Conservation (phyloP, 139 green algal genomes). For the Axilococcus clingmanii region DNA sequence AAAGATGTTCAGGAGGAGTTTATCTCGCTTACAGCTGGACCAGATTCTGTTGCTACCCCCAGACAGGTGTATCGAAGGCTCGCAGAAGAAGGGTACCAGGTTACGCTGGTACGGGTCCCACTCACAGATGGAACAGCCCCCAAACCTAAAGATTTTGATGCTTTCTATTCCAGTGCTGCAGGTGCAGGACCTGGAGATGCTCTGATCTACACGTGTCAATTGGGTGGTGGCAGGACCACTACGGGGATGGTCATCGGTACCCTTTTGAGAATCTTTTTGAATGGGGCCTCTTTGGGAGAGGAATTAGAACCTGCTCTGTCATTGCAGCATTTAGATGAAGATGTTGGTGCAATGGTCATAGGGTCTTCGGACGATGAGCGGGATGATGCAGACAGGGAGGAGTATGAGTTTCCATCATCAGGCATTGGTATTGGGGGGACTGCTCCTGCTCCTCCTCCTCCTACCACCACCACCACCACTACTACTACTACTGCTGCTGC, state of each 20-base stretch:
- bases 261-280: constrained; percentile 57
- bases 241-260: constrained; percentile 80
- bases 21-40: constrained; percentile 34
- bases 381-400: neutral
- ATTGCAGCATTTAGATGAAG: constrained; percentile 22
- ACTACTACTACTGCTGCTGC: neutral
- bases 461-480: neutral
- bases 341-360: constrained; percentile 8
- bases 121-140: constrained; percentile 77
- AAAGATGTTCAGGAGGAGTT: neutral
- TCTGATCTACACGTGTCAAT: constrained; percentile 85
- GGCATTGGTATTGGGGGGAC: neutral
- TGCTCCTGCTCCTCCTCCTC: neutral
- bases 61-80: constrained; percentile 42
- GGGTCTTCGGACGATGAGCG: neutral
- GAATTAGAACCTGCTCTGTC: neutral
- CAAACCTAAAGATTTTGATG: constrained; percentile 48
- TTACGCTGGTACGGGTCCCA: constrained; percentile 58
- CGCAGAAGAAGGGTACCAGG: constrained; percentile 31
- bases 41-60: constrained; percentile 57
- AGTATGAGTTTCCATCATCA: neutral
- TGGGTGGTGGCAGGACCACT: constrained; percentile 72
- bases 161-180: constrained; percentile 28
- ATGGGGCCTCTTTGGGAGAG: constrained; percentile 11
- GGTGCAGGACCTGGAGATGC: constrained; percentile 23